Evolutionary conservation across 2,329 filamentous ascomycete species (phyloP).

Genomic region (Fusarium sp.): DNA sequence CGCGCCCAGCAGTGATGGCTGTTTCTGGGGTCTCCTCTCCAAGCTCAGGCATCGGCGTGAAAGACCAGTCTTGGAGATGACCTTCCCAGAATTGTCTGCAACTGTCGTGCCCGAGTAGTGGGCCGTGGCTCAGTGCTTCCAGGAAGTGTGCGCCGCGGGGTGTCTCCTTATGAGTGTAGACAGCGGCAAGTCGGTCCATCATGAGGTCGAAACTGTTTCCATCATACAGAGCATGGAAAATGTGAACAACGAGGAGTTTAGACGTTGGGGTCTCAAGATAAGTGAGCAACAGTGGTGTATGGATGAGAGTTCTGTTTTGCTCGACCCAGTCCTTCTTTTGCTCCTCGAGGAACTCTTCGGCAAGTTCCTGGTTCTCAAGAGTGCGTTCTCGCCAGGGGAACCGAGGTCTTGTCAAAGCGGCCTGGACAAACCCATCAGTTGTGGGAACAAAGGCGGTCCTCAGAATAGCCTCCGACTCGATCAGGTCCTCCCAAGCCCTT

Average conservation of each 20-base stretch:
- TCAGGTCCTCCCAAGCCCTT: slow-evolving; percentile 67
- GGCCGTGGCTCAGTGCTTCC: slow-evolving; percentile 76
- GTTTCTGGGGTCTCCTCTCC: neutral
- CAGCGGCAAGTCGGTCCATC: slow-evolving; percentile 64
- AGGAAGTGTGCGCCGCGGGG: slow-evolving; percentile 68
- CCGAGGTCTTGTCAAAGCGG: slow-evolving; percentile 62
- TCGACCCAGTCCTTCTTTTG: slow-evolving; percentile 64
- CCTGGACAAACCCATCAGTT: slow-evolving; percentile 81
- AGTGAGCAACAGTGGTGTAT: slow-evolving; percentile 38
- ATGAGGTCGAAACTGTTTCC: slow-evolving; percentile 81
- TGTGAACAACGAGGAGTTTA: slow-evolving; percentile 68
- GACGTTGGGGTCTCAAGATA: slow-evolving; percentile 60
- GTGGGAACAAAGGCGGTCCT: slow-evolving; percentile 80
- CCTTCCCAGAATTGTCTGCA: slow-evolving; percentile 74
- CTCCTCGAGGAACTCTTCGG: slow-evolving; percentile 50
- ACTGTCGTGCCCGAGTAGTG: slow-evolving; percentile 62
- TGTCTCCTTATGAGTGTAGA: slow-evolving; percentile 35
- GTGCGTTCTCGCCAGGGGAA: slow-evolving; percentile 59
- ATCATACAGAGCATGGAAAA: slow-evolving; percentile 92
- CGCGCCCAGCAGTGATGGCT: slow-evolving; percentile 26
- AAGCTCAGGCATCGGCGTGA: slow-evolving; percentile 27
- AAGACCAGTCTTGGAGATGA: slow-evolving; percentile 58
- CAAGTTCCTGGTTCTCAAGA: slow-evolving; percentile 42
- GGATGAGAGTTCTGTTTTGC: slow-evolving; percentile 55
- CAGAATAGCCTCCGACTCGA: slow-evolving; percentile 70